Evolutionary conservation across 225 moss, liverwort and hornwort genomes (phyloP), one percentile per base, ranked within the genome.

Genomic region (Anthoceros angustus): DNA sequence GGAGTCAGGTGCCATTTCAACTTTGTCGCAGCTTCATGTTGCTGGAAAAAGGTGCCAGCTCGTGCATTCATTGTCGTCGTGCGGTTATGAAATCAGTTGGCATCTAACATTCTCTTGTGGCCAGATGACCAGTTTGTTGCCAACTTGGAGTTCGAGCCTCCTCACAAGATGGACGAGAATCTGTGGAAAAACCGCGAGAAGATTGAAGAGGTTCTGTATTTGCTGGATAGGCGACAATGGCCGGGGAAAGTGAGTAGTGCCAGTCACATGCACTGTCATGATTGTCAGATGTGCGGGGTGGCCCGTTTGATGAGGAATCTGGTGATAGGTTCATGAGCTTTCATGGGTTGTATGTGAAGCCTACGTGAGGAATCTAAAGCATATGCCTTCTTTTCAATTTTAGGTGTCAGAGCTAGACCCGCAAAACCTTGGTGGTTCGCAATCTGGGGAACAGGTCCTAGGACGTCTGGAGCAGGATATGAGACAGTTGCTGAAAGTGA

Each of bases 121-220:
- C 55, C 55, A 55, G 77, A 69, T 61, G 46, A 74, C 26, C 62
- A 73, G 21, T 49, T 89, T 67, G 72, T 87, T 63, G 67, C 67
- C 50, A 69, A 75, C 63, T 65, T 98, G 77, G 43, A 73, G 55
- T 62, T 73, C 67, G 12, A 66, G 64, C 73, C 75, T 41, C 86
- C 98, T 74, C 92, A 98, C 72, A 98, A 98, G 75, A 82, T 98
- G 38, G 92, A 98, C 71, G 98, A 92, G 76, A 92, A 98, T 73
- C 70, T 87, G 62, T 98, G 98, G 98, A 81, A 77, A 66, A 86
- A 98, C 70, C 86, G 98, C 49, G 92, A 98, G 72, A 85, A 89
- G 69, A 77, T 92, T 38, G 98, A 98, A 75, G 92, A 98, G 74
- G 77, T 81, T 5, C 69, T 87, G 60, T 63, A 69, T 72, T 73